Base-by-base conservation (phyloP, 2,329 filamentous ascomycete genomes). In the Penicillium crustosum region DNA sequence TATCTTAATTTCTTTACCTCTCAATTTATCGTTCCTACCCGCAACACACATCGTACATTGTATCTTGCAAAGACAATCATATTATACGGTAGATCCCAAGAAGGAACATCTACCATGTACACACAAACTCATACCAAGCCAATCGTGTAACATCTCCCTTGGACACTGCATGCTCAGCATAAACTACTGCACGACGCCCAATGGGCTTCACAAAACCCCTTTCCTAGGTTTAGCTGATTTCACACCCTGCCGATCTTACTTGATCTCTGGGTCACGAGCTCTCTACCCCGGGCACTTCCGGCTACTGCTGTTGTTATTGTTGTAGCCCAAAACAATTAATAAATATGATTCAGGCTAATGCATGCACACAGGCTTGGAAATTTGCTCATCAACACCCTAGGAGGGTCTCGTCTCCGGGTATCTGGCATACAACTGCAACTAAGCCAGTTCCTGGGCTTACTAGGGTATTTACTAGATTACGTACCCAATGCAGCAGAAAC, bases 311-410 rank as follows among this genome's bases (percentile, higher is more conserved):
- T 23, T 51, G 2, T n/a, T 53, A 29, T 23, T 51, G 2, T n/a
- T 59, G 56, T 38, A 53, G 50, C 42, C 50, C 53, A 56, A 66
- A 62, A 62, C 55, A 60, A 58, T 50, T 49, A 59, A 61, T 55
- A 53, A 57, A 54, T 43, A 33, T 58, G 25, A 45, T 44, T 17
- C 19, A 57, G 35, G 49, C 56, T 60, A 56, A 55, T 60, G 60
- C 55, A 55, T 42, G 51, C 53, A 31, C 31, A 23, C 53, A 48
- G 36, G 9, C 3, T 27, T 44, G 21, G 4, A 12, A 31, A 15
- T 17, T 12, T 41, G 48, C 43, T 38, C 15, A 33, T 49, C 38
- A 43, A 27, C 27, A 7, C 21, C 21, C 7, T 23, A 54, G 5
- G 17, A 41, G 33, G 43, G 41, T 55, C 45, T 21, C 33, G 48